Percentiles rank a stretch among this genome's conserved stretches.
Evolutionary conservation across 1,284 basidiomycete genomes (phyloP).

Genomic region (Papiliotrema terrestris): DNA sequence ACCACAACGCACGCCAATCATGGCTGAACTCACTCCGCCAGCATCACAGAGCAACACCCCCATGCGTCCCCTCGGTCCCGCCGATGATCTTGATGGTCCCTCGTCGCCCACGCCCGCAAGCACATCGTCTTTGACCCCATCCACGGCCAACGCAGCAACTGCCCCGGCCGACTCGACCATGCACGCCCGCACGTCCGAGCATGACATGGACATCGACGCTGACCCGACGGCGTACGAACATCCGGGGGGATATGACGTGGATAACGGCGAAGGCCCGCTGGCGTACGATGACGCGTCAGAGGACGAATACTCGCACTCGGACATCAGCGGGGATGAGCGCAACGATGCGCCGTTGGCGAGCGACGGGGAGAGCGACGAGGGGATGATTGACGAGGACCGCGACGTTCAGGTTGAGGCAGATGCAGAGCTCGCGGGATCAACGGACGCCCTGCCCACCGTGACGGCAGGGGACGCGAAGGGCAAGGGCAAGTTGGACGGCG

Average conservation of each 20-base stretch:
- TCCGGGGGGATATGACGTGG: too few species aligned
- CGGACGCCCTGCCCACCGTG: too few species aligned
- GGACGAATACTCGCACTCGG: neutral
- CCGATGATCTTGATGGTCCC: neutral
- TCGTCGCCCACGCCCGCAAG: slow-evolving; percentile 4
- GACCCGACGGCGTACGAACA: too few species aligned
- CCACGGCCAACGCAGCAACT: too few species aligned
- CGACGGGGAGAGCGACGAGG: neutral
- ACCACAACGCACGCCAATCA: neutral
- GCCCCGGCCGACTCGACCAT: too few species aligned
- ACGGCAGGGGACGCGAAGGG: neutral
- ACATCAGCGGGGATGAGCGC: too few species aligned
- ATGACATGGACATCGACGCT: too few species aligned
- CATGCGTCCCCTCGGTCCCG: slow-evolving; percentile 13
- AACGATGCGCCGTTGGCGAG: neutral
- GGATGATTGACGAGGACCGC: too few species aligned
- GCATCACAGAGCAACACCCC: slow-evolving; percentile 25
- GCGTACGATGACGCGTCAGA: neutral
- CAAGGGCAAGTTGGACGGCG: neutral
- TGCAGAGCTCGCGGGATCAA: too few species aligned
- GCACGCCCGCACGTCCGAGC: too few species aligned
- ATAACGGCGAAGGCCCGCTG: neutral
- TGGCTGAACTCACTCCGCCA: slow-evolving; percentile 6
- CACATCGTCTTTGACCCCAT: neutral
- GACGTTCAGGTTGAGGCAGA: too few species aligned